Evolutionary conservation across 106 monocot species (phyloP).

Genomic region (Dioscorea zingiberensis): DNA sequence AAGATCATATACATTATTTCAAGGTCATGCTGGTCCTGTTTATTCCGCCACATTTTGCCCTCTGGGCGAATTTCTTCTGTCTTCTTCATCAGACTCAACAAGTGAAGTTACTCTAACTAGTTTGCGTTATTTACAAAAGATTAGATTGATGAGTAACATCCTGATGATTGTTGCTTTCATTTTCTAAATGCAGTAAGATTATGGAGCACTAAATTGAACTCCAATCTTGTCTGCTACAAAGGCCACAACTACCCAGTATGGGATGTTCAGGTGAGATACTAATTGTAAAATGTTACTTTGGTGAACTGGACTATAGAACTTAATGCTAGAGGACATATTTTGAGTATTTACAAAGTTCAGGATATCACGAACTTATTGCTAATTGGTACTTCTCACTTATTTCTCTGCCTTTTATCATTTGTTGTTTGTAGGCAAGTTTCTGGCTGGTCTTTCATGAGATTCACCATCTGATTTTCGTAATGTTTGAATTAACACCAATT

Average conservation of each 20-base stretch:
- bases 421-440: no score
- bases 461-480: no score
- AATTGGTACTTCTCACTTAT: no score
- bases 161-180: not conserved
- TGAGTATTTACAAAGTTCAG: no score
- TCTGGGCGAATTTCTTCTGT: conserved; percentile 79
- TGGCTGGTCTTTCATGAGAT: no score
- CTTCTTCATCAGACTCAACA: conserved; percentile 93
- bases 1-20: conserved; percentile 63
- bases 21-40: conserved; percentile 89
- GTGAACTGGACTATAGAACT: no score
- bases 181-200: conserved; percentile 63
- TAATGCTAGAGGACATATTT: no score
- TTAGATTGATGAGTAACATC: no score
- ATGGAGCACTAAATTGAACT: conserved; percentile 90
- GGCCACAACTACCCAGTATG: conserved; percentile 99
- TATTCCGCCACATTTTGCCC: conserved; percentile 86
- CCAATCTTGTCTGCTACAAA: conserved; percentile 95
- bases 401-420: no score
- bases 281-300: not conserved
- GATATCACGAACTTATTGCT: no score
- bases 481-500: no score
- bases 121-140: not conserved
- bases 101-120: conserved; percentile 33
- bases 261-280: conserved; percentile 81